phyloP scores from a whole-genome alignment of 2,329 filamentous ascomycete species.

The Passalora sequoiae region DNA sequence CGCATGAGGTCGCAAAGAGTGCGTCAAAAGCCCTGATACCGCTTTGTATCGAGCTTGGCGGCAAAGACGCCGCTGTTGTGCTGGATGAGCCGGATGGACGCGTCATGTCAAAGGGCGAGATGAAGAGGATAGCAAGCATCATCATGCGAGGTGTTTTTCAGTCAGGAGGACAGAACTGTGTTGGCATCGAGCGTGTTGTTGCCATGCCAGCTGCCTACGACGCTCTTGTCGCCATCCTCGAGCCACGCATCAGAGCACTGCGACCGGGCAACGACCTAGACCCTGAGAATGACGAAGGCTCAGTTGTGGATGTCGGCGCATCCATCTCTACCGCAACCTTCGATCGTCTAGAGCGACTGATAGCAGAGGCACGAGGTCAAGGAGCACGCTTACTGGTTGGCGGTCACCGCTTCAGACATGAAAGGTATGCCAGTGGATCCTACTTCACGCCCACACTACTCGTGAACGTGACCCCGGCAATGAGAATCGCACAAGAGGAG shows the following conservation, averaged over 20 bases:
- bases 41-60: constrained; percentile 84
- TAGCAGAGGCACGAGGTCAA: constrained; percentile 68
- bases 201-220: constrained; percentile 72
- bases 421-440: constrained; percentile 69
- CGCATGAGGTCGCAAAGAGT: constrained; percentile 79
- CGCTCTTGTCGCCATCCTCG: constrained; percentile 63
- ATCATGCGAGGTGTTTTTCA: constrained; percentile 92
- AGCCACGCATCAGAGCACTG: constrained; percentile 67
- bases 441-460: constrained; percentile 92
- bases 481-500: constrained; percentile 85
- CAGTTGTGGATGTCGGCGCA: constrained; percentile 71
- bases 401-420: constrained; percentile 67
- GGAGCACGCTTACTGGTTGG: constrained; percentile 80
- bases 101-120: constrained; percentile 45
- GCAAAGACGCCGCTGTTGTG: constrained; percentile 87
- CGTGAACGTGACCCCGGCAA: constrained; percentile 76
- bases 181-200: constrained; percentile 91
- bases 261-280: constrained; percentile 68
- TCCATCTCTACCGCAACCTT: constrained; percentile 80
- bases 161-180: constrained; percentile 93
- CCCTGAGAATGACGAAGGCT: constrained; percentile 37
- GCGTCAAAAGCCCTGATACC: constrained; percentile 84
- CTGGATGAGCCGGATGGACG: constrained; percentile 64
- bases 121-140: constrained; percentile 71
- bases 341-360: constrained; percentile 66